Percentiles rank a stretch among this genome's conserved stretches.
Conservation (phyloP, 208 protist genomes). For the Balamuthia mandrillaris region DNA sequence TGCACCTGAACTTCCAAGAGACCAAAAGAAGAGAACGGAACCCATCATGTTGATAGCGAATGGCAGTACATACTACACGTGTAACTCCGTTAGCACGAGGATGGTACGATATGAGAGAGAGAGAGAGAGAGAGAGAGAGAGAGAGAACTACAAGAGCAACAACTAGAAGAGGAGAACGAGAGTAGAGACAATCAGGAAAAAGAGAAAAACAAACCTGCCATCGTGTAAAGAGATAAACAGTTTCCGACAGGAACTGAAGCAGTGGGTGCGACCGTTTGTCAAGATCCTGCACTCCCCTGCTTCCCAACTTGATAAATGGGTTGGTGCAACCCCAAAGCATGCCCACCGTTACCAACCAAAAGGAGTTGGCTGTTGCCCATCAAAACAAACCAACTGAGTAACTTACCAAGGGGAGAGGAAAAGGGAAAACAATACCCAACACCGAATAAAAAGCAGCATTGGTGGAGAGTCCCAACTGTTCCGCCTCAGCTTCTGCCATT, state of each 20-base stretch:
- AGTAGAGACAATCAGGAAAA: neutral
- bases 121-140: too few relatives aligned
- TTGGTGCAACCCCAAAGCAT: conserved; percentile 37
- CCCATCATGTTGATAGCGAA: conserved; percentile 36
- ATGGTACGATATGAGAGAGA: too few relatives aligned
- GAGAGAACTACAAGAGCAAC: too few relatives aligned
- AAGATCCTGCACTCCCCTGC: neutral
- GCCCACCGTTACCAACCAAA: conserved; percentile 8
- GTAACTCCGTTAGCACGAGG: too few relatives aligned
- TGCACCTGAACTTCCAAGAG: neutral
- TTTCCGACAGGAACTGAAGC: neutral
- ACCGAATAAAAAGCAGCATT: too few relatives aligned
- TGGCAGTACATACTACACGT: neutral
- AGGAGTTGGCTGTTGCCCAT: too few relatives aligned
- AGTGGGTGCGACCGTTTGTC: neutral
- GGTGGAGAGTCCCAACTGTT: too few relatives aligned
- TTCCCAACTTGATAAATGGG: conserved; percentile 27
- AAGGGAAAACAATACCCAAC: too few relatives aligned
- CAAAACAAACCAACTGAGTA: too few relatives aligned
- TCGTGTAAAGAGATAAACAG: neutral
- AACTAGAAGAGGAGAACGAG: too few relatives aligned
- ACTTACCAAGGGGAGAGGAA: too few relatives aligned
- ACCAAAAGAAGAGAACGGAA: conserved; percentile 26
- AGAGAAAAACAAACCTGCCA: neutral
- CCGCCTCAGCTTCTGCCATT: too few relatives aligned